A percentile compares a stretch with the other conserved stretches of the same genome.
Evolutionary conservation across 495 filamentous ascomycete species (phyloP).

Genomic region (Annulohypoxylon stygium): DNA sequence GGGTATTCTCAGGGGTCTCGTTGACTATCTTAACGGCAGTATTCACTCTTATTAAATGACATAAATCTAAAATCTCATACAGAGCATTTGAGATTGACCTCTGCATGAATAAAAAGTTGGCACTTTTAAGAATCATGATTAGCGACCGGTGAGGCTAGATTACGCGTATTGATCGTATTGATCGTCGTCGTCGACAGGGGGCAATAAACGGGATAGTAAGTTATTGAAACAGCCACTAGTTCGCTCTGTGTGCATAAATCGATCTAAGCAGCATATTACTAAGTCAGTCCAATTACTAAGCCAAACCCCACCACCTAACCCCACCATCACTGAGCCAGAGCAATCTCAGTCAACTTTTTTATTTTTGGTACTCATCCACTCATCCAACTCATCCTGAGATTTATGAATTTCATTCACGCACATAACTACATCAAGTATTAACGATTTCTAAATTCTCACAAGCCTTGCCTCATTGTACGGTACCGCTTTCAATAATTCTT

Average conservation of each 20-base stretch:
- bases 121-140: background rate
- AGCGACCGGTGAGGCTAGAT: background rate
- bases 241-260: background rate
- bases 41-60: background rate
- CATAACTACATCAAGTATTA: background rate
- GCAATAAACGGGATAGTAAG: background rate
- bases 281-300: background rate
- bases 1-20: background rate
- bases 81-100: background rate
- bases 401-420: background rate
- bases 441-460: background rate
- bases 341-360: background rate
- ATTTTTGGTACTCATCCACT: background rate
- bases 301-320: slow-evolving; percentile 5
- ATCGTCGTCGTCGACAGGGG: background rate
- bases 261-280: background rate
- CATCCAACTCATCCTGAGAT: background rate
- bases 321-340: background rate
- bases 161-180: background rate
- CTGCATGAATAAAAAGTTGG: background rate
- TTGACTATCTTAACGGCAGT: background rate
- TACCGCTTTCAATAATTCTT: background rate
- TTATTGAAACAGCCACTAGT: background rate
- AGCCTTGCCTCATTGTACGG: background rate
- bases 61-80: too few relatives aligned